Base-by-base conservation (phyloP, 371 early-diverging fungal species). In the Actinomucor elegans region DNA sequence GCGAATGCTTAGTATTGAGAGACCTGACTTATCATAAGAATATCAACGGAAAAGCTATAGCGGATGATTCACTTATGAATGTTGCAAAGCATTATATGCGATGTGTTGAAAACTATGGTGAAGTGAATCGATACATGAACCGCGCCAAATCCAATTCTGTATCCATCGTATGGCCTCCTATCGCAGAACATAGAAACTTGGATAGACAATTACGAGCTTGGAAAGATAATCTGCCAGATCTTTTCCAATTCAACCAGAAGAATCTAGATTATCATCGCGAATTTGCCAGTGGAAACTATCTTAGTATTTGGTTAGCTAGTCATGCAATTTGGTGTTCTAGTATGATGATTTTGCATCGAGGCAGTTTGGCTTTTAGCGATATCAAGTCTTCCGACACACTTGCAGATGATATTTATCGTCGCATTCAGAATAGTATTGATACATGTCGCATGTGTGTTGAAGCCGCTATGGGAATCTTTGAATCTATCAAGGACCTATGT, bases 51-150 rank as follows among this genome's bases (percentile, higher is more conserved):
- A 57, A 47, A 34, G 20, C 46, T 2, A 57, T 67, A 8, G 21
- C 50, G n/a, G 67, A 63, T 12, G 73, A 76, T 34, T 61, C 71
- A 2, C 34, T 76, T 14, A 55, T 75, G 45, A 67, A 66, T 23
- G 51, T 69, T 20, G 53, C 67, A 28, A 59, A 40, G 6, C 50
- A 67, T 31, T 73, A 72, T 35, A 53, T 73, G 51, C 49, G 50
- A 7, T 53, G 59, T 12, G 27, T 76, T 2, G 55, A 61, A 17
- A 45, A 61, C 0, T 76, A 68, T 63, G 82, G 82, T 18, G 77
- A 77, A 52, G 81, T 80, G 9, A 75, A 73, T 27, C 61, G 65
- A 14, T 74, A 67, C 38, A 78, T 81, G 70, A 75, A 75, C 15
- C 58, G 82, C 20, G 71, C 77, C 4, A 73, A 76, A 45, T 60